Base-by-base conservation (phyloP, 73 alveolate genomes). In the Paramecium sonneborni region DNA sequence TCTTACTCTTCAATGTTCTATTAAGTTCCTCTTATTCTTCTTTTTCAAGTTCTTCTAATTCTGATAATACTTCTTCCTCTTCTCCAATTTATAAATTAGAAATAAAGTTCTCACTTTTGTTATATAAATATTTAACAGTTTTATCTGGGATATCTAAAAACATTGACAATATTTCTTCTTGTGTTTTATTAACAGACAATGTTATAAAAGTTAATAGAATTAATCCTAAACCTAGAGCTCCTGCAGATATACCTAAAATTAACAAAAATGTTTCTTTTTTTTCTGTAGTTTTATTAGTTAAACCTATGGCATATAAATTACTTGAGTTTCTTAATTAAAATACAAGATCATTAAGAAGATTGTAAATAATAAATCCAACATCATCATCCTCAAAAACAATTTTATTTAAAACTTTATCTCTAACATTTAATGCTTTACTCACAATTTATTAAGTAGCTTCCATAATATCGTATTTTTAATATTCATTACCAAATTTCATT, bases 41-140 rank as follows among this genome's bases (percentile, higher is more conserved):
- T 44, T 88, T 88, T 56, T 88, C 94, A 6, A 69, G 24, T 38
- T 88, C 94, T 44, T 88, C 94, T 23, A 88, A 11, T 24, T 79
- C 90, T 24, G 94, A 88, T 24, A 76, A 57, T 23, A 88, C 88
- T 37, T 88, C 94, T 26, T 88, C 94, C 32, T 88, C 94, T 30
- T 88, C 94, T 37, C 94, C 94, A 70, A 88, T 72, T 88, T 88
- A 46, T 30, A 88, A 55, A 88, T 88, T 88, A 14, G 85, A 69
- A 4, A 88, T 88, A 21, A 88, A 88, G 20, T 88, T 88, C 37
- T 88, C 94, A 1, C 94, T 69, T 20, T 88, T 88, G 5, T 76
- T 69, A 41, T 88, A 88, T 34, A 88, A 55, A 48, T 69, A 69
- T 24, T 88, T 88, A 21, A 88, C 87, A 20, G 85, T 88, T 18